These are phyloP conservation scores for Biscogniauxia mediterranea DNA, from an alignment of 2,329 filamentous ascomycete species.

Conservation along the genomic window DNA sequence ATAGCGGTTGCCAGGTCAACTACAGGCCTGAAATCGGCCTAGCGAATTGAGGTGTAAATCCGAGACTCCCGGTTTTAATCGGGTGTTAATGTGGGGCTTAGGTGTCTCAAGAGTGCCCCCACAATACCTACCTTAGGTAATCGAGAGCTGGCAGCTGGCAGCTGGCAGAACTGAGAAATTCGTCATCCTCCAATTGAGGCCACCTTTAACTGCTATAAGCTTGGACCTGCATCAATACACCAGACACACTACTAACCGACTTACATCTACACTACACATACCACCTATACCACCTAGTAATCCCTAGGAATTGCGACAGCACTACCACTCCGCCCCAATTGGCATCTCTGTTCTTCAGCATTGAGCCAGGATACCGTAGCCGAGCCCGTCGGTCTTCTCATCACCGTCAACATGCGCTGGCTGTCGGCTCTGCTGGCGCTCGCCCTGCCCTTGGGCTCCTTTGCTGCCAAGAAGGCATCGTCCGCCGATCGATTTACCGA, in stretches of 20 bases:
- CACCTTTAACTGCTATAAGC: slow-evolving; percentile 21
- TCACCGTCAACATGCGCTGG: slow-evolving; percentile 62
- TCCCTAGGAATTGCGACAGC: no score
- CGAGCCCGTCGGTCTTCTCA: no score
- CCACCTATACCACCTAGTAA: no score
- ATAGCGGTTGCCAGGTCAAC: slow-evolving; percentile 20
- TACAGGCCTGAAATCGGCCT: slow-evolving; percentile 19
- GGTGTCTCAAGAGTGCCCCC: neutral
- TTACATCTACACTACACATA: neutral
- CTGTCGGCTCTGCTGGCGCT: slow-evolving; percentile 61
- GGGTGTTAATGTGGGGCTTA: neutral
- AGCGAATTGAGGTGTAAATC: slow-evolving; percentile 3
- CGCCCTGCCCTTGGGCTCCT: slow-evolving; percentile 57
- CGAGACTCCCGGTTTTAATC: neutral
- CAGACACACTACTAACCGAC: slow-evolving; percentile 3
- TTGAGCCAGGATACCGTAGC: no score
- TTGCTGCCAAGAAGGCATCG: slow-evolving; percentile 61
- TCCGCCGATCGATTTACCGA: slow-evolving; percentile 64
- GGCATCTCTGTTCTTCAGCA: slow-evolving; percentile 11
- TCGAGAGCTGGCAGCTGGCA: neutral
- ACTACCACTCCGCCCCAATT: no score
- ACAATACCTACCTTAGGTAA: neutral
- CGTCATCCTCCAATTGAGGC: slow-evolving; percentile 21
- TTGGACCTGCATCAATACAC: slow-evolving; percentile 4
- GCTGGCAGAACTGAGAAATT: slow-evolving; percentile 5